Evolutionary conservation across 2,329 filamentous ascomycete genomes (phyloP).

Genomic region (Talaromyces sp.): DNA sequence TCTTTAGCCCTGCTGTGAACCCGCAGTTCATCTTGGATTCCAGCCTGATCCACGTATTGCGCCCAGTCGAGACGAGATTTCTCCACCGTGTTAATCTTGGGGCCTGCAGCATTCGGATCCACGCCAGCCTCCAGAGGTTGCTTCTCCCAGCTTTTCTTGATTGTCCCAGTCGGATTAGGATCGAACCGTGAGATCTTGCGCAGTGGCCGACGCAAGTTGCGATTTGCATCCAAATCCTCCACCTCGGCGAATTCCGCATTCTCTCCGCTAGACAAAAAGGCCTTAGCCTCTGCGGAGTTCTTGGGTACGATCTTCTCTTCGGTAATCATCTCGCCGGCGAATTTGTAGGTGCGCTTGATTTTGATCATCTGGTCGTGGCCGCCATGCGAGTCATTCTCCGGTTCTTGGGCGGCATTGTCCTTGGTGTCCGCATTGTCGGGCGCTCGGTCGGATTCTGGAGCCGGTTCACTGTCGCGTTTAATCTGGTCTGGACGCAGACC

Average conservation of each 20-base stretch:
- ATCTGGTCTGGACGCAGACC: slow-evolving; percentile 15
- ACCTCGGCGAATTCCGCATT: slow-evolving; percentile 38
- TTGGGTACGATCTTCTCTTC: slow-evolving; percentile 57
- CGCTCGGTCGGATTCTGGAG: slow-evolving; percentile 12
- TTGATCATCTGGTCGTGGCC: slow-evolving; percentile 52
- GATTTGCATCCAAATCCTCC: slow-evolving; percentile 22
- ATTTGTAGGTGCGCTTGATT: slow-evolving; percentile 61
- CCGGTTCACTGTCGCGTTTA: slow-evolving; percentile 18
- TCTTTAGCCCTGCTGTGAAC: slow-evolving; percentile 64
- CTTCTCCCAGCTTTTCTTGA: slow-evolving; percentile 50
- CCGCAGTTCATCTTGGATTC: slow-evolving; percentile 64
- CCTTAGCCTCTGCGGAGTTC: slow-evolving; percentile 58
- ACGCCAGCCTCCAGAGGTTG: slow-evolving; percentile 29
- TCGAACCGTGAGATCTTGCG: slow-evolving; percentile 51
- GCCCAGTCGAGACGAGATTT: slow-evolving; percentile 69
- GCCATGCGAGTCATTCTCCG: slow-evolving; percentile 10
- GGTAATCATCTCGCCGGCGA: slow-evolving; percentile 58
- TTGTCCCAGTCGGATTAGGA: slow-evolving; percentile 47
- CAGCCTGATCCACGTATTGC: slow-evolving; percentile 63
- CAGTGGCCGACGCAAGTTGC: slow-evolving; percentile 42
- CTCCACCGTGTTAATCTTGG: slow-evolving; percentile 68
- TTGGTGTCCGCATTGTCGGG: slow-evolving; percentile 18
- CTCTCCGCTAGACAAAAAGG: slow-evolving; percentile 51
- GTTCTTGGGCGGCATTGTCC: slow-evolving; percentile 14
- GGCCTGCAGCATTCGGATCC: slow-evolving; percentile 49